Evolutionary conservation across 805 yeast genomes (phyloP).

Genomic region (Candida maltosa): DNA sequence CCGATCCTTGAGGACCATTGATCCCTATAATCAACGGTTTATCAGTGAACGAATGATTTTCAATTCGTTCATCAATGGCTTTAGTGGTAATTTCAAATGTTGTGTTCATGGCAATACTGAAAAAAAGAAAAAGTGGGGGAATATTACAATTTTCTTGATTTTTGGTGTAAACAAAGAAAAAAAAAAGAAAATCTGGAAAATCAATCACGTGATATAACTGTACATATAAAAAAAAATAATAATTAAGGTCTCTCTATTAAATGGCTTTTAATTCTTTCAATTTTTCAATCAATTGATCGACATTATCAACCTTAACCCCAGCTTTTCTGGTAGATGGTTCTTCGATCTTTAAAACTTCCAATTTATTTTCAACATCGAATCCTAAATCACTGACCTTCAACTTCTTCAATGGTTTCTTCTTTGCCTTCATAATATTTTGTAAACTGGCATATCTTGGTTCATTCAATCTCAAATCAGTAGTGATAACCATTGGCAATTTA

Average conservation of each 20-base stretch:
- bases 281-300: slow-evolving; percentile 77
- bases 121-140: slow-evolving; percentile 4
- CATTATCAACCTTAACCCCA: slow-evolving; percentile 75
- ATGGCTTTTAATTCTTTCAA: slow-evolving; percentile 75
- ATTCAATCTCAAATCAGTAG: slow-evolving; percentile 91
- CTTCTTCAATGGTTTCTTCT: slow-evolving; percentile 85
- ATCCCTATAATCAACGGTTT: slow-evolving; percentile 53
- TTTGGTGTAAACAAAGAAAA: slow-evolving; percentile 1
- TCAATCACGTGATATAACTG: background rate
- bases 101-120: too few species aligned
- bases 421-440: slow-evolving; percentile 97
- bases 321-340: slow-evolving; percentile 84
- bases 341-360: slow-evolving; percentile 67
- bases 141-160: background rate
- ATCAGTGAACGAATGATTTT: background rate
- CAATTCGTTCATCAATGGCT: slow-evolving; percentile 12
- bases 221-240: background rate
- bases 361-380: slow-evolving; percentile 59
- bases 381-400: slow-evolving; percentile 63
- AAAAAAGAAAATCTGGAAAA: background rate
- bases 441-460: slow-evolving; percentile 94
- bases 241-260: too few species aligned
- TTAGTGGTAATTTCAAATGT: slow-evolving; percentile 26
- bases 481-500: slow-evolving; percentile 77
- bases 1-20: slow-evolving; percentile 79